A percentile compares a stretch with the other conserved stretches of the same genome.
These are phyloP conservation scores for Yarrowia deformans DNA, from an alignment of 805 yeast species.

Conservation along the genomic window DNA sequence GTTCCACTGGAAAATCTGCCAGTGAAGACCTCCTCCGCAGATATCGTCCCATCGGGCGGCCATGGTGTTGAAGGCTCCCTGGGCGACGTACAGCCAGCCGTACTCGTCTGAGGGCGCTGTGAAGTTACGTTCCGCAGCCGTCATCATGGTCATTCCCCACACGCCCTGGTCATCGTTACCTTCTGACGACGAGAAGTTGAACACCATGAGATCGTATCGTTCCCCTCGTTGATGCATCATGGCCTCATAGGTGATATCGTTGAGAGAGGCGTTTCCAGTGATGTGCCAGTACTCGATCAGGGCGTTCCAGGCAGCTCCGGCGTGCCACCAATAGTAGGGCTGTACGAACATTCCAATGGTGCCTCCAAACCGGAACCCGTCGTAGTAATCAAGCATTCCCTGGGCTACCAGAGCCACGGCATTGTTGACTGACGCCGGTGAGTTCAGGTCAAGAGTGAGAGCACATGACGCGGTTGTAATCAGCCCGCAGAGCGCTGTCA, in stretches of 20 bases:
- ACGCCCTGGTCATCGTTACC: constrained; percentile 98
- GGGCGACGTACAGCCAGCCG: constrained; percentile 85
- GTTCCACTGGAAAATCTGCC: constrained; percentile 97
- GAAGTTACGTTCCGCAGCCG: constrained; percentile 89
- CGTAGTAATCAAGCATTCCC: constrained; percentile 75
- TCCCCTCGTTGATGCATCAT: constrained; percentile 76
- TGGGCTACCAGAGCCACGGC: constrained; percentile 61
- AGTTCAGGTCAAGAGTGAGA: neutral
- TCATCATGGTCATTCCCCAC: constrained; percentile 94
- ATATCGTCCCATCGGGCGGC: constrained; percentile 81
- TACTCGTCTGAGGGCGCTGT: constrained; percentile 72
- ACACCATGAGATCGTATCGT: constrained; percentile 80
- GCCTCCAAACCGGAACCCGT: constrained; percentile 70
- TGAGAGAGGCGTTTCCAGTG: constrained; percentile 74
- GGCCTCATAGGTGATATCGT: constrained; percentile 63
- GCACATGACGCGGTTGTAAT: neutral
- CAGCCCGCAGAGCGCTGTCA: neutral
- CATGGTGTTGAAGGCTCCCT: constrained; percentile 92
- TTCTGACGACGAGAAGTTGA: constrained; percentile 87
- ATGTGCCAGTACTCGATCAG: constrained; percentile 78
- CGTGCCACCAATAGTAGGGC: constrained; percentile 99
- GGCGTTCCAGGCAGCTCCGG: constrained; percentile 94
- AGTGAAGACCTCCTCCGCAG: constrained; percentile 91
- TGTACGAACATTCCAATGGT: constrained; percentile 83
- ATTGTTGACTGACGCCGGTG: constrained; percentile 56